Evolutionary conservation across 805 yeast genomes (phyloP), one percentile per base, ranked within the genome.

Genomic region (Nakazawaea laoshanensis): DNA sequence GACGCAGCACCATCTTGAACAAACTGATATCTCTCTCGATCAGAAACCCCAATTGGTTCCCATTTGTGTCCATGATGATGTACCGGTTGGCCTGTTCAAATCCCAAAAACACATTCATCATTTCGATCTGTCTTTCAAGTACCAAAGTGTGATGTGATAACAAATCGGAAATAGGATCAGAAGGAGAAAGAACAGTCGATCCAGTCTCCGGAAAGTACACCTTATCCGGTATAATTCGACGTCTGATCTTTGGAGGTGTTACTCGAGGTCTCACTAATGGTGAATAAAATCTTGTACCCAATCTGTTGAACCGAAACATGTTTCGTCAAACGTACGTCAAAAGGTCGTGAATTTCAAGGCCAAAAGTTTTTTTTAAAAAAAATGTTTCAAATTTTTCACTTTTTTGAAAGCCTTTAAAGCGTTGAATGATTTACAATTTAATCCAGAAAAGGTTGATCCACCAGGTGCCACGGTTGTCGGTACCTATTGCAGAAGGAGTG

Each of bases 11-110:
- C 32, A 77, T 70, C 48, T 80, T 77, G 30, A 69, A 44, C 18
- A 83, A 48, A 2, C 89, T 84, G 32, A 74, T 59, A 46, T 86
- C 95, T 44, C 83, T 72, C 50, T 92, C 98, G 37, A 72, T 65
- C 76, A 89, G 74, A 51, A 65, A 77, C 0, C 96, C 98, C 6
- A 92, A 48, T 32, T 72, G 76, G 33, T 73, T 64, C 1, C 97
- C 97, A 41, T 62, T 44, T 0, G 81, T 67, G 52, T 85, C 81
- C 74, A 78, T 67, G 27, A 92, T 68, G 9, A 64, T 67, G 50
- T 89, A 89, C 42, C 67, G 61, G 51, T 88, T 89, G 2, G 92
- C 85, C 57, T 92, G 97, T 52, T 89, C 97, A 46, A 83, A 85
- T 1, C 96, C 96, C 9, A 88, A 49, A 33, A 87, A 68, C 12